Conservation (phyloP, 2,329 filamentous ascomycete genomes). For the Pseudogymnoascus sp. region DNA sequence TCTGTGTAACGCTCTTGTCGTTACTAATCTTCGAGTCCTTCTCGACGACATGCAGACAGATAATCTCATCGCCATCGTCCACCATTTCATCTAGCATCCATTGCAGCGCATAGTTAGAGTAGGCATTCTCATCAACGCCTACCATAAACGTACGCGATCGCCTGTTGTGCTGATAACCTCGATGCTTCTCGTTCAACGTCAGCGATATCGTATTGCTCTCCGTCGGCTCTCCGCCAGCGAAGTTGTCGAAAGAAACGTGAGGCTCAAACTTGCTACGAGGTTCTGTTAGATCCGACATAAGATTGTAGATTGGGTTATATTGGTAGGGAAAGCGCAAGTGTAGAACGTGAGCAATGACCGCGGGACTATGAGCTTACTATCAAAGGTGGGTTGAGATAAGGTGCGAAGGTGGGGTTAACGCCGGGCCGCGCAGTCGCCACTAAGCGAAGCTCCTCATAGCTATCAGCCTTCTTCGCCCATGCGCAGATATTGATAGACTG, state of each 20-base stretch:
- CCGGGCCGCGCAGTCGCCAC: background rate
- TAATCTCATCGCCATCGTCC: conserved; percentile 69
- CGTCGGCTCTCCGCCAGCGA: conserved; percentile 56
- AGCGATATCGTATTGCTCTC: conserved; percentile 51
- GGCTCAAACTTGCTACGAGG: conserved; percentile 48
- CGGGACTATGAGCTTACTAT: conserved; percentile 4
- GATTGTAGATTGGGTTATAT: background rate
- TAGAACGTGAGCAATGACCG: background rate
- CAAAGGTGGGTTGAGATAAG: conserved; percentile 7
- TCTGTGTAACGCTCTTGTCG: conserved; percentile 48
- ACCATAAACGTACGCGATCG: conserved; percentile 63
- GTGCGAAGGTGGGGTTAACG: conserved; percentile 1
- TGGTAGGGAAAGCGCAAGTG: background rate
- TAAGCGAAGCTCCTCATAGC: conserved; percentile 9
- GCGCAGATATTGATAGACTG: background rate
- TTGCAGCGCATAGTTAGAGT: conserved; percentile 64
- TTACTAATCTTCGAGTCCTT: conserved; percentile 59
- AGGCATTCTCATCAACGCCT: conserved; percentile 66
- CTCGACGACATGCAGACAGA: conserved; percentile 63
- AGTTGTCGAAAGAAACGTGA: conserved; percentile 68
- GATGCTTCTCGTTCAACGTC: conserved; percentile 63
- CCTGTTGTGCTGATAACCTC: conserved; percentile 59
- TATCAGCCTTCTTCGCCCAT: conserved; percentile 15
- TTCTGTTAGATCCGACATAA: conserved; percentile 10
- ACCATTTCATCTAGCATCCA: conserved; percentile 69